Conservation (phyloP, 331 rosid species). For the Saraca asoca region DNA sequence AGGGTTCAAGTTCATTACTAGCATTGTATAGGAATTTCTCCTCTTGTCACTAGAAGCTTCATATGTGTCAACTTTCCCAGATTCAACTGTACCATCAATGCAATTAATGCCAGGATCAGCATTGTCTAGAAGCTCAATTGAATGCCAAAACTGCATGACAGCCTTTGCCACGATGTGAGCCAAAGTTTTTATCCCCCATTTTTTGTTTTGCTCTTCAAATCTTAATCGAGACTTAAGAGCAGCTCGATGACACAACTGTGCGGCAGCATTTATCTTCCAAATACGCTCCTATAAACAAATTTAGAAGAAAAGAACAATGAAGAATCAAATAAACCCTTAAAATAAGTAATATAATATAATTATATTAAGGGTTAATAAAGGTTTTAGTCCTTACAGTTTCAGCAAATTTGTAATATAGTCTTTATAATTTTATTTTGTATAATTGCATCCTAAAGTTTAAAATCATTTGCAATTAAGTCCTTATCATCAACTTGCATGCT, state of each 20-base stretch:
- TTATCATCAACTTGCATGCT: too few species aligned
- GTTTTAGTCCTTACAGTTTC: too few species aligned
- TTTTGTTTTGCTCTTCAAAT: conserved; percentile 57
- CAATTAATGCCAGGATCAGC: conserved; percentile 38
- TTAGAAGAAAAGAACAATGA: conserved; percentile 1
- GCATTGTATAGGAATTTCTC: conserved; percentile 45
- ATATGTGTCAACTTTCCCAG: conserved; percentile 39
- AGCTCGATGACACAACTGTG: conserved; percentile 68
- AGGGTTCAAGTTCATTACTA: conserved; percentile 40
- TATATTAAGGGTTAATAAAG: too few species aligned
- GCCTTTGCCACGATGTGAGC: conserved; percentile 82
- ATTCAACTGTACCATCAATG: conserved; percentile 36
- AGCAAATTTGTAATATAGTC: too few species aligned
- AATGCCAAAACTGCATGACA: conserved; percentile 91
- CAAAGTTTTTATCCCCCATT: conserved; percentile 56
- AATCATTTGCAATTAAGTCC: too few species aligned
- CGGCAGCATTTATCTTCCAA: conserved; percentile 92
- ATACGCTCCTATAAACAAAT: conserved; percentile 75
- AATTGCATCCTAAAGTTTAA: too few species aligned
- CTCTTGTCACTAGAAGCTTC: conserved; percentile 48
- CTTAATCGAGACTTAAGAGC: conserved; percentile 72
- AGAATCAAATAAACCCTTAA: conserved; percentile 7
- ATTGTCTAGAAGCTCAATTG: conserved; percentile 65
- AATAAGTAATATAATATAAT: too few species aligned
- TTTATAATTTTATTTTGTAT: too few species aligned